Evolutionary conservation across 192 early-diverging fungal species (phyloP).

Genomic region (Haplosporangium gracile): DNA sequence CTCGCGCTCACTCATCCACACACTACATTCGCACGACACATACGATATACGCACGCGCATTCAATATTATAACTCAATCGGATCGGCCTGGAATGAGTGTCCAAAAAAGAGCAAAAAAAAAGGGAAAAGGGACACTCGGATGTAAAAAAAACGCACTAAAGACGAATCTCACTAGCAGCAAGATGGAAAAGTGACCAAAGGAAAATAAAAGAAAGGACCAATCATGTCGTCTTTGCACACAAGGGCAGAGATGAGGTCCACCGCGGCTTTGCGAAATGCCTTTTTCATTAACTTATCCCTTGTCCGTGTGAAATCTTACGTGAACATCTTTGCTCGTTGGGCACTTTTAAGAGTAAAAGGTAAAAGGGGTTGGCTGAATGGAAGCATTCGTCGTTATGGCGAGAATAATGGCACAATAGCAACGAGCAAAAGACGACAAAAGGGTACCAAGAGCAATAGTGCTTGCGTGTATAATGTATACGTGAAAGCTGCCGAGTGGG

Average conservation of each 20-base stretch:
- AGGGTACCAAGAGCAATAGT: too few relatives aligned
- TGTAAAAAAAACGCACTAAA: not conserved
- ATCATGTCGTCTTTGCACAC: not conserved
- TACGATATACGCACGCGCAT: not conserved
- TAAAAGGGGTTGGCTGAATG: not conserved
- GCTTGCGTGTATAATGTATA: too few relatives aligned
- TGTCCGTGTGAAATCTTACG: too few relatives aligned
- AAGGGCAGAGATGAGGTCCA: not conserved
- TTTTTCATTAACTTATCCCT: not conserved
- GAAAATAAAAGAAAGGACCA: not conserved
- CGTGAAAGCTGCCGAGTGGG: too few relatives aligned
- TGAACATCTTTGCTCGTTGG: not conserved
- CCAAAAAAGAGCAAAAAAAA: not conserved
- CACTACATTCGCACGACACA: not conserved
- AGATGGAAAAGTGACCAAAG: not conserved
- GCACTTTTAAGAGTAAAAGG: not conserved
- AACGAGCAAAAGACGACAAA: too few relatives aligned
- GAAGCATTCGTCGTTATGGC: not conserved
- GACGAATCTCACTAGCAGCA: not conserved
- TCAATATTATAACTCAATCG: not conserved
- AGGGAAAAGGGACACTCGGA: not conserved
- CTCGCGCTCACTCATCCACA: not conserved
- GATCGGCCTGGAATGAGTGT: not conserved
- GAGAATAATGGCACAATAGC: too few relatives aligned
- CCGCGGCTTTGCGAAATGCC: not conserved